phyloP scores from a whole-genome alignment of 768 basidiomycete genomes.

The Macrolepiota fuliginosa region DNA sequence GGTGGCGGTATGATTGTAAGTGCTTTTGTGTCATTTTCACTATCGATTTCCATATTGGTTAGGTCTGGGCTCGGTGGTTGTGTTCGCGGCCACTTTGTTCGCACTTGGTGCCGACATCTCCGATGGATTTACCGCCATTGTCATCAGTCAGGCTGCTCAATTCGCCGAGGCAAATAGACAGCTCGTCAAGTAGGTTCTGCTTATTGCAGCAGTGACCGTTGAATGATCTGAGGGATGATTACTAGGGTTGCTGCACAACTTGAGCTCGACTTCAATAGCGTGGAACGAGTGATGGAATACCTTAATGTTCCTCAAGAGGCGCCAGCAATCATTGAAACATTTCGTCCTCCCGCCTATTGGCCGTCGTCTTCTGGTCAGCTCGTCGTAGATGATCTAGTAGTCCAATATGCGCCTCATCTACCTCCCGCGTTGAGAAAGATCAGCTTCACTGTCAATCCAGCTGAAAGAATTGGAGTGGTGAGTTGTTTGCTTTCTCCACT shows the following conservation, averaged over 20 bases:
- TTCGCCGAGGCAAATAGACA: conserved; percentile 70
- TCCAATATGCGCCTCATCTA: conserved; percentile 62
- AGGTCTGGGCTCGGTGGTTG: conserved; percentile 71
- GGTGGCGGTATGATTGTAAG: conserved; percentile 73
- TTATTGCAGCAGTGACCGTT: neutral
- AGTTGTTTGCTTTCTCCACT: conserved; percentile 19
- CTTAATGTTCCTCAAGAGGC: conserved; percentile 68
- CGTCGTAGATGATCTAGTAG: conserved; percentile 53
- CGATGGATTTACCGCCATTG: conserved; percentile 64
- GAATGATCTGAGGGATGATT: neutral
- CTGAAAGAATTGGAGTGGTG: conserved; percentile 70
- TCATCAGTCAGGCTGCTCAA: conserved; percentile 67
- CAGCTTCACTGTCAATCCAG: conserved; percentile 55
- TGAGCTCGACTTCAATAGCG: conserved; percentile 73
- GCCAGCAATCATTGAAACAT: conserved; percentile 51
- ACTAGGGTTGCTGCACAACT: conserved; percentile 63
- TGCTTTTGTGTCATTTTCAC: conserved; percentile 1
- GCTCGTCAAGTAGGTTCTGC: conserved; percentile 46
- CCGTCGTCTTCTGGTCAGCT: conserved; percentile 59
- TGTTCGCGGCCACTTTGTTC: conserved; percentile 67
- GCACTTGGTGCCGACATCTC: conserved; percentile 55
- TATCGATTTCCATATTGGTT: neutral
- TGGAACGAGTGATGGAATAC: conserved; percentile 73
- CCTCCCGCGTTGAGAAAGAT: conserved; percentile 56
- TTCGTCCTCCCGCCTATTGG: conserved; percentile 71